Evolutionary conservation across 2,329 filamentous ascomycete species (phyloP).

Genomic region (Fusarium sp.): DNA sequence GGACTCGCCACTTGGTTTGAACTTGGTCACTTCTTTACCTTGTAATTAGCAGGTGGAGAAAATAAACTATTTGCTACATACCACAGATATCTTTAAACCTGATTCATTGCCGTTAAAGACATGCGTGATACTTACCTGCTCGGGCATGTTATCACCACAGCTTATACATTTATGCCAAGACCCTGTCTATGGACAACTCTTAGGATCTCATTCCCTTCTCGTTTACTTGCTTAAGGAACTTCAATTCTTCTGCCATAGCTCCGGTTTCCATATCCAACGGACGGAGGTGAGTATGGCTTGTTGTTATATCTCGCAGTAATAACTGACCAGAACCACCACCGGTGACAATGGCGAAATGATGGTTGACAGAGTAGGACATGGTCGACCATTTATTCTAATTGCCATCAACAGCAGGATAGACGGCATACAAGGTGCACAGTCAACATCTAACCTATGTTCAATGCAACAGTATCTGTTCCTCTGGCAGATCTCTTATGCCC

Average conservation of each 20-base stretch:
- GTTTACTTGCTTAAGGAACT: background rate
- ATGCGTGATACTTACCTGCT: too few species aligned
- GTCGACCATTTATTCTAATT: background rate
- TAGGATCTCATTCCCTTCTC: background rate
- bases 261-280: background rate
- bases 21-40: too few species aligned
- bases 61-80: too few species aligned
- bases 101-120: too few species aligned
- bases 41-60: too few species aligned
- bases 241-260: background rate
- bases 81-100: too few species aligned
- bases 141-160: too few species aligned
- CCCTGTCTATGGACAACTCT: too few species aligned
- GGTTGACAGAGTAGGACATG: conserved; percentile 23
- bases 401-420: background rate
- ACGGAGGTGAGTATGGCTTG: background rate
- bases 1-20: too few species aligned
- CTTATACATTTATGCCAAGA: too few species aligned
- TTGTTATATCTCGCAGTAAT: background rate
- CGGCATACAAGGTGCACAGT: conserved; percentile 12
- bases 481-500: conserved; percentile 25
- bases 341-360: conserved; percentile 26
- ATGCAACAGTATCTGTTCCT: conserved; percentile 1
- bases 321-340: conserved; percentile 30
- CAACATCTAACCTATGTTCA: background rate